Evolutionary conservation across 768 basidiomycete species (phyloP), one percentile per base, ranked within the genome.

Genomic region (Boletus vermiculosoides): DNA sequence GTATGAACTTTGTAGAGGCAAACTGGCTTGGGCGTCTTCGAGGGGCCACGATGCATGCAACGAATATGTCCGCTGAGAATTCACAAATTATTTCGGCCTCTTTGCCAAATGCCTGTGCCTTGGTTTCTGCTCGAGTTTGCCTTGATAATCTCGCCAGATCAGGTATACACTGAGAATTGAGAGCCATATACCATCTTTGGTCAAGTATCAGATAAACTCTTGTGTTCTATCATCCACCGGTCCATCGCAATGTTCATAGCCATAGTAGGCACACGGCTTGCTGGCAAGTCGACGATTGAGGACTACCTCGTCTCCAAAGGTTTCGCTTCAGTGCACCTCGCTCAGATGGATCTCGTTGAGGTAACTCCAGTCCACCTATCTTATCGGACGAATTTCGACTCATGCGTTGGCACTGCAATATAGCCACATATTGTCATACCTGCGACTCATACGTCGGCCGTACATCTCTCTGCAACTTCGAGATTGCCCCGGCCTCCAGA

Each of bases 211-310:
- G 46, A 31, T 47, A 47, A 46, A 30, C 31, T 46, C 31, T 47
- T 20, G 20, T 28, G 6, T 36, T 16, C n/a, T 34, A 36, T 51
- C 44, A 4, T 10, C 5, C 16, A 16, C 18, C 39, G 16, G 23
- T 58, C 34, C 37, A 46, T 30, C 8, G 37, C 53, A 55, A 89
- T 89, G 87, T 83, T 89, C 70, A 78, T 89, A 62, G 82, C 85
- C 28, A 80, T 90, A 49, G 74, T 87, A 48, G 88, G 87, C 45
- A 83, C 87, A 0, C 78, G 76, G 13, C 79, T 73, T 56, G 80
- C 88, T 23, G 88, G 88, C 9, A 86, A 85, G 65, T 78, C 83
- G 12, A 74, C 75, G 16, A 74, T 91, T 18, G 76, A 82, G 64
- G 76, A 83, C 31, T 89, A 85, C 64, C 78, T 90, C 18, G 73